phyloP scores from a whole-genome alignment of 1,284 basidiomycete genomes.

The Malassezia dermatis region DNA sequence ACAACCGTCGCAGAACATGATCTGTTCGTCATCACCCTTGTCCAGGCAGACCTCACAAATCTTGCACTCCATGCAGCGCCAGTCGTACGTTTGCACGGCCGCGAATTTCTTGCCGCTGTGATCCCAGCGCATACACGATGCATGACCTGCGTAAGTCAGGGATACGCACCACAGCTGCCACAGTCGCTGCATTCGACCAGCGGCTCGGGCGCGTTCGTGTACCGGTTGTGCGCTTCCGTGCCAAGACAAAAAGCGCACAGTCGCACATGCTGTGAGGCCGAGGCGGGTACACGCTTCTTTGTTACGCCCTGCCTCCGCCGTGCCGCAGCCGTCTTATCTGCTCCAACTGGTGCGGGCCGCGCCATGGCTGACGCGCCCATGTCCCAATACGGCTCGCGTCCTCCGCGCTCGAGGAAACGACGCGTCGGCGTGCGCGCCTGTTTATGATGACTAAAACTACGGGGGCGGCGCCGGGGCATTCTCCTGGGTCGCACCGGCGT shows the following conservation, averaged over 20 bases:
- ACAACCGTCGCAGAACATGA: conserved; percentile 87
- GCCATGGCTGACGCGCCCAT: not conserved
- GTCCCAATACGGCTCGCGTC: not conserved
- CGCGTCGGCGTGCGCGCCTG: not conserved
- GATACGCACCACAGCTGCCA: conserved; percentile 40
- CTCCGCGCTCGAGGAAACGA: not conserved
- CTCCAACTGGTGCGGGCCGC: not conserved
- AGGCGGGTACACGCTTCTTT: not conserved
- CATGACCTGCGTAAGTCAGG: conserved; percentile 32
- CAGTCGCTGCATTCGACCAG: conserved; percentile 46
- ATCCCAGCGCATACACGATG: conserved; percentile 42
- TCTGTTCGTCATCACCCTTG: conserved; percentile 76
- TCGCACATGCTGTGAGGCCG: not conserved
- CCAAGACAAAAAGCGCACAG: conserved; percentile 47
- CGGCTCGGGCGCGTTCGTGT: conserved; percentile 25
- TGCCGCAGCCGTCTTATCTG: conserved; percentile 2
- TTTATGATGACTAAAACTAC: not conserved
- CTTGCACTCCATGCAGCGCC: conserved; percentile 89
- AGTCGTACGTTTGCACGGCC: conserved; percentile 61
- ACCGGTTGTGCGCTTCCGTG: conserved; percentile 17
- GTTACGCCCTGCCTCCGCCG: not conserved
- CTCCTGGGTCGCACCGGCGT: not conserved
- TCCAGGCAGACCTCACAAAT: conserved; percentile 74
- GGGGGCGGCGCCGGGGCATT: not conserved
- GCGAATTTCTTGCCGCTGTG: conserved; percentile 50